These are phyloP conservation scores for Trichoderma sp. DNA, from an alignment of 2,329 filamentous ascomycete genomes.

Conservation along the genomic window DNA sequence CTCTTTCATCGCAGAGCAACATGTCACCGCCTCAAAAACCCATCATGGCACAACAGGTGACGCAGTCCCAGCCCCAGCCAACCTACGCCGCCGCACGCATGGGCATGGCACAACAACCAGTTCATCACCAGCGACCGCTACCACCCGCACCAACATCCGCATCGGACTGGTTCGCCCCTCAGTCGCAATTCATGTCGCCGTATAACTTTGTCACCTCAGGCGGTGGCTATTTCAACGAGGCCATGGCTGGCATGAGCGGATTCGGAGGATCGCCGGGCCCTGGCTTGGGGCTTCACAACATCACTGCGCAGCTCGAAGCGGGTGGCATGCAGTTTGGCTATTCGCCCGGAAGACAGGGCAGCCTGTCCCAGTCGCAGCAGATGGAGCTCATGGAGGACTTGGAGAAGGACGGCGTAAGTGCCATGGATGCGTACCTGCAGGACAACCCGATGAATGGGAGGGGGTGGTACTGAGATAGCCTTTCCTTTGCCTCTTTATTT, in stretches of 20 bases:
- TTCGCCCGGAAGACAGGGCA: slow-evolving; percentile 58
- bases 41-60: slow-evolving; percentile 19
- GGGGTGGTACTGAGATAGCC: slow-evolving; percentile 30
- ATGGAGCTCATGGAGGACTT: slow-evolving; percentile 78
- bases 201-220: slow-evolving; percentile 47
- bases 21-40: slow-evolving; percentile 35
- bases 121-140: slow-evolving; percentile 42
- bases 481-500: no score
- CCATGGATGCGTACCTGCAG: slow-evolving; percentile 61
- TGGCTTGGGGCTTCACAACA: slow-evolving; percentile 35
- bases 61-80: slow-evolving; percentile 17
- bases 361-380: slow-evolving; percentile 76
- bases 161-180: slow-evolving; percentile 55
- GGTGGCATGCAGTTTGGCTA: slow-evolving; percentile 32
- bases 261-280: slow-evolving; percentile 32
- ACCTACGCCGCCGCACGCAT: slow-evolving; percentile 43
- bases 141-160: slow-evolving; percentile 41
- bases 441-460: slow-evolving; percentile 34
- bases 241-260: slow-evolving; percentile 29
- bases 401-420: slow-evolving; percentile 64
- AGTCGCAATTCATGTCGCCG: slow-evolving; percentile 52
- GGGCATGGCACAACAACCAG: slow-evolving; percentile 29
- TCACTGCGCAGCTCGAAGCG: slow-evolving; percentile 28
- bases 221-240: slow-evolving; percentile 43
- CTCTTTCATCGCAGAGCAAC: slow-evolving; percentile 29